Conservation (phyloP, 192 early-diverging fungal species). For the Piromyces finnis region DNA sequence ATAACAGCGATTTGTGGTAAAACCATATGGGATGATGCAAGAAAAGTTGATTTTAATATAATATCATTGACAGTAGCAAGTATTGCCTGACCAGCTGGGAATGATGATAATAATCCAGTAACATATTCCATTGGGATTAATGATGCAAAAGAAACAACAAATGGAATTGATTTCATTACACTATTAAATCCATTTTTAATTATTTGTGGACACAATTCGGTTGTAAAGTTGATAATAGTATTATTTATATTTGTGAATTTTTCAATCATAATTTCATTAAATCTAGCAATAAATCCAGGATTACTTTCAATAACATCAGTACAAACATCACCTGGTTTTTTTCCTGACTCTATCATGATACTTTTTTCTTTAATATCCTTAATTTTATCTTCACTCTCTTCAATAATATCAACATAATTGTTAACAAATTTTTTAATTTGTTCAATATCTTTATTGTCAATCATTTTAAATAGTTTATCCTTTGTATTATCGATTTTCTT, state of each 20-base stretch:
- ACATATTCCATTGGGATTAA: not conserved
- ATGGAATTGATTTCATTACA: not conserved
- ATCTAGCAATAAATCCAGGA: not conserved
- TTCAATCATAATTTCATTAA: not conserved
- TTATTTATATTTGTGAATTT: not conserved
- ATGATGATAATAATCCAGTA: not conserved
- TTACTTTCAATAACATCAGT: not conserved
- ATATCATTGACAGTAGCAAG: not conserved
- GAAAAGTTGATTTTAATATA: not conserved
- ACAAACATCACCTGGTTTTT: not conserved
- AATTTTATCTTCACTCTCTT: not conserved
- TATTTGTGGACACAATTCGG: not conserved
- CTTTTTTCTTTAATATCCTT: not conserved
- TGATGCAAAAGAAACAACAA: not conserved
- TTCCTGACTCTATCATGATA: not conserved
- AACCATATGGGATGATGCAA: not conserved
- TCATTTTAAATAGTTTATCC: not conserved
- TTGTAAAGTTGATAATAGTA: not conserved
- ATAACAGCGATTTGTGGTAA: not conserved
- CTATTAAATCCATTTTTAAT: not conserved
- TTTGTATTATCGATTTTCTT: not conserved
- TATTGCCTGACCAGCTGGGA: not conserved
- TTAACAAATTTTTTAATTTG: not conserved
- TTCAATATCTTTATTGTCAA: not conserved
- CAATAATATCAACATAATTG: not conserved